A percentile compares a stretch with the other conserved stretches of the same genome.
Evolutionary conservation across 805 yeast genomes (phyloP).

Genomic region (Naumovozyma baii): DNA sequence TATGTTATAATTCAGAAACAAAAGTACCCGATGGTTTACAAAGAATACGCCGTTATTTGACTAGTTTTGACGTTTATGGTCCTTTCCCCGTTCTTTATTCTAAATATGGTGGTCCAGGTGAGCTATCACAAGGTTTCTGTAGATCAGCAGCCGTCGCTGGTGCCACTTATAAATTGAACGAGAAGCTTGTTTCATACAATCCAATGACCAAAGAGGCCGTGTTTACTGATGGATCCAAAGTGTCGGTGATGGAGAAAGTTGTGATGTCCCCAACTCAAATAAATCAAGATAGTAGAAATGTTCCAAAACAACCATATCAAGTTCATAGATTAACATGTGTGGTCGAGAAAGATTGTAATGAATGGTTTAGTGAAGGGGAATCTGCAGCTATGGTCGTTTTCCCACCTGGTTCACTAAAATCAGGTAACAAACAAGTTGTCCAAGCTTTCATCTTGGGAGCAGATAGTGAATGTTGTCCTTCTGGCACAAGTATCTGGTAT

Average conservation of each 20-base stretch:
- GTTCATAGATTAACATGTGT: constrained; percentile 71
- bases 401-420: constrained; percentile 72
- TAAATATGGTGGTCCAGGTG: constrained; percentile 94
- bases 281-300: constrained; percentile 34
- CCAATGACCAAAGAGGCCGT: constrained; percentile 55
- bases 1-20: constrained; percentile 52
- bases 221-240: constrained; percentile 65
- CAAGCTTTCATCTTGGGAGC: constrained; percentile 84
- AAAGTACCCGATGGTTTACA: constrained; percentile 67
- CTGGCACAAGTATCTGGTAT: constrained; percentile 87
- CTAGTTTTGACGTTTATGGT: constrained; percentile 86
- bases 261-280: constrained; percentile 67
- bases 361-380: constrained; percentile 86
- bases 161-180: constrained; percentile 78
- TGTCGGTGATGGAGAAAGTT: constrained; percentile 69
- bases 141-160: constrained; percentile 98
- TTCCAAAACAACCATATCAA: constrained; percentile 41
- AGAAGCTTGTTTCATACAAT: constrained; percentile 56
- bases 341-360: constrained; percentile 77
- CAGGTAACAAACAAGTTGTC: constrained; percentile 61
- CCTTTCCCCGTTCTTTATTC: constrained; percentile 86
- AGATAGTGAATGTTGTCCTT: constrained; percentile 78
- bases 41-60: constrained; percentile 72
- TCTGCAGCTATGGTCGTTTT: constrained; percentile 81
- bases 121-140: constrained; percentile 91